Evolutionary conservation across 805 yeast species (phyloP).

Genomic region (Tetrapisispora phaffii): DNA sequence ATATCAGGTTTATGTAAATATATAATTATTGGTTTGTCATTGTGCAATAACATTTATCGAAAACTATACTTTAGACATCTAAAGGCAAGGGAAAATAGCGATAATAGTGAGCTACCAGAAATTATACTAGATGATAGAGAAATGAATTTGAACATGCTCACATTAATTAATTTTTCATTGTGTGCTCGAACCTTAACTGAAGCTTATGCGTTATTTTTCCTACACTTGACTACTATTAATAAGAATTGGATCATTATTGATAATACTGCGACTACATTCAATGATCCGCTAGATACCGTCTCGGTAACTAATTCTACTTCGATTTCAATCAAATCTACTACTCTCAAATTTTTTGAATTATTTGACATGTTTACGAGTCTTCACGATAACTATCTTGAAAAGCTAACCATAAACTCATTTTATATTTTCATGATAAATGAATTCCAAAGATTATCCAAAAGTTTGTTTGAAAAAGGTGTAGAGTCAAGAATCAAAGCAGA

Average conservation of each 20-base stretch:
- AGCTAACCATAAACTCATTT: conserved; percentile 11
- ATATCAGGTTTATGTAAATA: conserved; percentile 16
- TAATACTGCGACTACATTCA: not conserved
- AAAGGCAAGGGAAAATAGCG: not conserved
- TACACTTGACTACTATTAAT: conserved; percentile 14
- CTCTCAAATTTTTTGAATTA: conserved; percentile 9
- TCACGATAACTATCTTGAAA: conserved; percentile 5
- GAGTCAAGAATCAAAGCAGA: conserved; percentile 16
- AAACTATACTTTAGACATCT: not conserved
- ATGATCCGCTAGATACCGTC: not conserved
- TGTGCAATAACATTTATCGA: conserved; percentile 13
- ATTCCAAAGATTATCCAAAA: conserved; percentile 17
- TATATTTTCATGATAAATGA: conserved; percentile 14
- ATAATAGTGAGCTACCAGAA: too few species aligned
- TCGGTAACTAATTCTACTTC: not conserved
- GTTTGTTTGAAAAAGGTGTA: conserved; percentile 15
- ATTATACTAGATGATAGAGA: not conserved
- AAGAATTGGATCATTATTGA: conserved; percentile 6
- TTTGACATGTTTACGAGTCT: conserved; percentile 14
- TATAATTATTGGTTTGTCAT: conserved; percentile 11
- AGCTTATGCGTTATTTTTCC: conserved; percentile 16
- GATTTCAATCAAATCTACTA: conserved; percentile 10
- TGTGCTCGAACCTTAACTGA: conserved; percentile 18
- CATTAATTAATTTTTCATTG: conserved; percentile 14
- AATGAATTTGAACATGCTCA: conserved; percentile 10